Evolutionary conservation across 192 early-diverging fungal species (phyloP), one percentile per base, ranked within the genome.

Genomic region (Linderina pennispora): DNA sequence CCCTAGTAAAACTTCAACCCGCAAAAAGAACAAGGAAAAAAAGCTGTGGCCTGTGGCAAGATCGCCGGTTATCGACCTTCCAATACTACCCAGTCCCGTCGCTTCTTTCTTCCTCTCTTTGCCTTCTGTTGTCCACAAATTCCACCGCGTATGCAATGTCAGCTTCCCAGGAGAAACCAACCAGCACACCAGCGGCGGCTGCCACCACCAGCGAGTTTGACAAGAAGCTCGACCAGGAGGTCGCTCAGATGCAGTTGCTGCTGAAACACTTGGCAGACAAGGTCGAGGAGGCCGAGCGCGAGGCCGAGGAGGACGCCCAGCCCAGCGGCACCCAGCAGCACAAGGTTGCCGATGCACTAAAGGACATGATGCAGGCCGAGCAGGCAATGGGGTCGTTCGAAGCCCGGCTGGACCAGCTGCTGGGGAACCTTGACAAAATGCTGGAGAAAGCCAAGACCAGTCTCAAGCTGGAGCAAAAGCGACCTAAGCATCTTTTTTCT

Each of bases 311-410:
- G 19, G 16, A 11, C 15, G 23, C 17, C 41, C 35, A 16, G 25
- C 18, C 34, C 48, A 31, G 38, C 8, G 9, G 31, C 23, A 36
- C 28, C 28, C 16, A 26, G 9, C 2, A 48, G 32, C 21, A 26
- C 18, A 17, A 32, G 14, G 50, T 65, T 5, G 54, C 58, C 15
- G 56, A 63, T 24, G 67, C 60, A 8, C 50, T 49, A 21, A 50
- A 51, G 40, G 67, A 63, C 17, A 63, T 59, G 17, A 15, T 40
- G 10, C 23, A 34, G n/a, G 50, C 50, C 0, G 67, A 71, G 35
- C 22, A 55, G 13, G 51, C 52, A 15, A 26, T 63, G 33, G 56
- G 40, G 17, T 36, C 36, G 18, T 52, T 59, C 18, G 67, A 71
- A 41, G 18, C 55, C 13, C 55, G 46, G 31, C 34, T 71, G 22